Evolutionary conservation across 495 filamentous ascomycete species (phyloP), one percentile per base, ranked within the genome.

Genomic region (Penicillium canariense): DNA sequence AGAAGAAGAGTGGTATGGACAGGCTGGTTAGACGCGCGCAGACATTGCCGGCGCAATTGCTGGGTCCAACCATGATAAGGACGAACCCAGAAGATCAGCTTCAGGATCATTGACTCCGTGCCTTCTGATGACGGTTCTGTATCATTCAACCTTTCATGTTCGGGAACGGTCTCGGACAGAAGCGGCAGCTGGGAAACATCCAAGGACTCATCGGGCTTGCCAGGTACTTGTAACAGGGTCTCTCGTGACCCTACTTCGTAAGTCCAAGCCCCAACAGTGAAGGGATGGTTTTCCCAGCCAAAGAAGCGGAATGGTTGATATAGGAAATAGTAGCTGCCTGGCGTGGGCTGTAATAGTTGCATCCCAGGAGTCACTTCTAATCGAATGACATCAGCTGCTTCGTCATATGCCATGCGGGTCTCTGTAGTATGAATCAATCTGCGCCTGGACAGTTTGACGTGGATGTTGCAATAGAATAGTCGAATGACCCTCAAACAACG

Each of bases 251-350:
- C 59, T 12, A 54, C n/a, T 11, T 68, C 55, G 27, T 66, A 68
- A 10, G 54, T 65, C 76, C 74, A 78, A 17, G 65, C 59, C 3
- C 78, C 81, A 5, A 84, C 61, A 0, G 83, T 84, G 53, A 86
- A 86, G 0, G 82, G 83, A 52, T 86, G 83, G 47, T 72, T 83
- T 54, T 85, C 78, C 80, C 82, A 84, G 22, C 76, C 77, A 11
- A 66, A 71, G 10, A 75, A 62, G 5, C 72, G 67, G 45, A 74
- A 70, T 0, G 79, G 78, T 20, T 80, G 71, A 46, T 84, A 83
- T 4, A 86, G 47, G 46, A 77, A 86, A 62, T 79, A 85, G 61
- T 83, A 81, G n/a, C 73, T 71, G 1, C 81, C 80, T 0, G 81
- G 74, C 14, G 61, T 65, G 15, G 75, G 76, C 8, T 59, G 61